Evolutionary conservation across 768 basidiomycete genomes (phyloP).

Genomic region (Trametes cubensis): DNA sequence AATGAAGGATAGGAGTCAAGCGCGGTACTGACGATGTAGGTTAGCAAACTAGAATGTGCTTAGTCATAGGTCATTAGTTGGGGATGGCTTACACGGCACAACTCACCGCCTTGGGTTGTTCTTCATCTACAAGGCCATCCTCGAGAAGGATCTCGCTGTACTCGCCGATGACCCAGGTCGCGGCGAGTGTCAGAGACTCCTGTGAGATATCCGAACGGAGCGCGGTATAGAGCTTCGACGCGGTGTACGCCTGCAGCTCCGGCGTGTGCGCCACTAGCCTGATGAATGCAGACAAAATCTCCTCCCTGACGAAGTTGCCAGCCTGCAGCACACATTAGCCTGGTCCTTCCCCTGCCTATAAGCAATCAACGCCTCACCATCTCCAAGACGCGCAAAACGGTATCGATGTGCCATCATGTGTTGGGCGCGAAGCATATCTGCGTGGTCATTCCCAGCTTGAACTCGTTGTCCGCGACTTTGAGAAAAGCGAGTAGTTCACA

Average conservation of each 20-base stretch:
- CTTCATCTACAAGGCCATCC: conserved; percentile 78
- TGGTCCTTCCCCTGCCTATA: background rate
- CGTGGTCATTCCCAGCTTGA: conserved; percentile 97
- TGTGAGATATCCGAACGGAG: conserved; percentile 92
- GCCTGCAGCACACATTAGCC: conserved; percentile 55
- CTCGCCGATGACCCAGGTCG: conserved; percentile 96
- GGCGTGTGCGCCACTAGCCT: conserved; percentile 96
- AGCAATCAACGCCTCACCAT: conserved; percentile 55
- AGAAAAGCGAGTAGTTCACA: conserved; percentile 94
- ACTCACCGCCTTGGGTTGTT: conserved; percentile 68
- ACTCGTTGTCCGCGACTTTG: conserved; percentile 98
- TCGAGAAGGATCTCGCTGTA: conserved; percentile 90
- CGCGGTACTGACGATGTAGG: conserved; percentile 73
- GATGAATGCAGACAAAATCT: conserved; percentile 93
- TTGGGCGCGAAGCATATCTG: conserved; percentile 98
- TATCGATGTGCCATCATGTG: conserved; percentile 99
- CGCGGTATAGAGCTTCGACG: conserved; percentile 87
- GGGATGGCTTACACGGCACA: background rate
- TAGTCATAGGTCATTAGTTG: background rate
- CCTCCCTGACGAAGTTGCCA: conserved; percentile 96
- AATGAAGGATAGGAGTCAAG: conserved; percentile 99
- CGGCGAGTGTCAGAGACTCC: conserved; percentile 90
- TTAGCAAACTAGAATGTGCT: background rate
- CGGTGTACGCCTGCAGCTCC: conserved; percentile 93
- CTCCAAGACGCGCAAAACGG: conserved; percentile 88